These are phyloP conservation scores for Suhomyces bokatorum DNA, from an alignment of 1,139 yeast genomes.

Conservation along the genomic window DNA sequence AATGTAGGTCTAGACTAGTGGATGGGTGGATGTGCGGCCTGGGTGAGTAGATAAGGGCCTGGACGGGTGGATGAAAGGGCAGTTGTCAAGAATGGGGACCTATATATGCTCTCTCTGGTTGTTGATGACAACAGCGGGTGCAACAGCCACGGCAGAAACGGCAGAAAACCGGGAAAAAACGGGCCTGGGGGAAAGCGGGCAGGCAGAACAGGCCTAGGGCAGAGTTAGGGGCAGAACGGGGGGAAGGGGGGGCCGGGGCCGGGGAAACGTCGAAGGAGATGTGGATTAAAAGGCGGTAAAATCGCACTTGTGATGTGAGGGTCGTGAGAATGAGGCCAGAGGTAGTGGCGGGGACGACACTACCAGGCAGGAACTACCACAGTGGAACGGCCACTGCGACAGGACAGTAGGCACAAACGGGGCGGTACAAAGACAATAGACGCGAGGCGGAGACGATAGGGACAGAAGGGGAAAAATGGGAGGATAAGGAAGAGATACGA, in stretches of 20 bases:
- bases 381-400: too few relatives aligned
- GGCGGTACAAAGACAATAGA: not conserved
- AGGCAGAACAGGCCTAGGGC: not conserved
- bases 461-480: not conserved
- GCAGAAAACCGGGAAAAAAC: not conserved
- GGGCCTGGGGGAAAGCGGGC: not conserved
- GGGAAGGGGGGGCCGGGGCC: not conserved
- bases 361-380: not conserved
- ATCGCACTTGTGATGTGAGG: constrained; percentile 1
- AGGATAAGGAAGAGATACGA: too few relatives aligned
- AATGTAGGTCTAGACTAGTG: too few relatives aligned
- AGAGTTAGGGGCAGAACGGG: not conserved
- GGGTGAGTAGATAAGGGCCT: too few relatives aligned
- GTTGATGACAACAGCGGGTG: not conserved
- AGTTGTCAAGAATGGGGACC: too few relatives aligned
- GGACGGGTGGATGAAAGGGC: too few relatives aligned
- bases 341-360: constrained; percentile 1
- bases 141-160: not conserved
- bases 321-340: not conserved
- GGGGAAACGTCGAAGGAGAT: not conserved
- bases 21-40: too few relatives aligned
- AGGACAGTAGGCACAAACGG: too few relatives aligned
- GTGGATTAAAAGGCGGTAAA: not conserved
- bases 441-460: not conserved
- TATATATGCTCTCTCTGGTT: too few relatives aligned